phyloP scores from a whole-genome alignment of 2,329 filamentous ascomycete genomes.

The Alternaria postmessia region DNA sequence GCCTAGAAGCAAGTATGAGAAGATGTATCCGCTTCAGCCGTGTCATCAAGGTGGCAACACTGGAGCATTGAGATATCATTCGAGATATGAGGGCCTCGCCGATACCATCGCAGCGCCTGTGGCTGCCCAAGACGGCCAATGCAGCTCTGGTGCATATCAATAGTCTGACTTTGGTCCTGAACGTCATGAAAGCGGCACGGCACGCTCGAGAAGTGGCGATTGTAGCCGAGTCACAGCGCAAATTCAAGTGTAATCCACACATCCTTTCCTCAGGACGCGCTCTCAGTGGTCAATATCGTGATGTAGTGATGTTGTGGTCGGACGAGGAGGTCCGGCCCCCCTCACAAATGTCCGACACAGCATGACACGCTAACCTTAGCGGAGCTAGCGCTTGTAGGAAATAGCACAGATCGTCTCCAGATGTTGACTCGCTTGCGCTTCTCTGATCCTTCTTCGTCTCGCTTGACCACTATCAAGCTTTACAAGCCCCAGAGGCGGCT shows the following conservation, averaged over 20 bases:
- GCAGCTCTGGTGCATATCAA: slow-evolving; percentile 18
- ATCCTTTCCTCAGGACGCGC: not conserved
- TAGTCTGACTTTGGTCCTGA: slow-evolving; percentile 13
- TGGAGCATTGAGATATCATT: not conserved
- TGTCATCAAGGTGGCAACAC: not conserved
- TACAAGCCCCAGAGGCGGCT: slow-evolving; percentile 10
- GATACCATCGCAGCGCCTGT: not conserved
- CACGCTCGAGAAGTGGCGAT: not conserved
- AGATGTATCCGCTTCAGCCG: not conserved
- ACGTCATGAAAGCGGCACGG: slow-evolving; percentile 15
- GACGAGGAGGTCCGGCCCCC: slow-evolving; percentile 37
- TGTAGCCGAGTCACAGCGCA: slow-evolving; percentile 3
- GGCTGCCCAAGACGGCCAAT: slow-evolving; percentile 8
- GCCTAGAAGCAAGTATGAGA: not conserved
- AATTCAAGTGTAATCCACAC: slow-evolving; percentile 2
- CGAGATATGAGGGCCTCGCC: not conserved
- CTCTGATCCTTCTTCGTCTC: slow-evolving; percentile 6
- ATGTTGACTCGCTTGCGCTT: slow-evolving; percentile 25
- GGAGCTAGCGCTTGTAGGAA: slow-evolving; percentile 20
- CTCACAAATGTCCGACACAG: slow-evolving; percentile 34
- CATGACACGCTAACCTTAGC: slow-evolving; percentile 19
- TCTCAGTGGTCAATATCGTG: slow-evolving; percentile 19
- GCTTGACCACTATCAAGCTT: slow-evolving; percentile 7
- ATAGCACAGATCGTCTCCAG: slow-evolving; percentile 20
- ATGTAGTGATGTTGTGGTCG: slow-evolving; percentile 26